phyloP scores from a whole-genome alignment of 2,329 filamentous ascomycete species.

The Tolypocladium album region DNA sequence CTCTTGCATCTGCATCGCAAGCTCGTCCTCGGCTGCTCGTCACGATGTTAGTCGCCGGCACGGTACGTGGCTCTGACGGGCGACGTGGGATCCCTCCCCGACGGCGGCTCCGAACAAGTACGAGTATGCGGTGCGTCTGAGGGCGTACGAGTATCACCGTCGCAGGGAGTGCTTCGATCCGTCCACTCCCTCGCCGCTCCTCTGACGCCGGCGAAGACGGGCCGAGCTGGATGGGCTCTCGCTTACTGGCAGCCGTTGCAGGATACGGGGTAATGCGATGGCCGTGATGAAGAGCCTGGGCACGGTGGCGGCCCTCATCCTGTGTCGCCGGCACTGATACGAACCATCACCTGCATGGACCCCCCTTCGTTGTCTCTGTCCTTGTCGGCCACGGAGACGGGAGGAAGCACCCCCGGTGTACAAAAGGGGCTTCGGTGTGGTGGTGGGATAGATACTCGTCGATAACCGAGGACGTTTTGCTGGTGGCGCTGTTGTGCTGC shows the following conservation, averaged over 20 bases:
- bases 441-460: background rate
- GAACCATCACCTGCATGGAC: background rate
- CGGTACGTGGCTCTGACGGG: background rate
- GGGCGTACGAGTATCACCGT: background rate
- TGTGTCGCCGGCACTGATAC: background rate
- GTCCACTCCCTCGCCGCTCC: background rate
- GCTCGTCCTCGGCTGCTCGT: background rate
- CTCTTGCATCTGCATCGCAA: background rate
- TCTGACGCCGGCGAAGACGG: background rate
- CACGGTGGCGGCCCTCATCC: background rate
- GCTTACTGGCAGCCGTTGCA: background rate
- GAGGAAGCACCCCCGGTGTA: background rate
- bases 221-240: background rate
- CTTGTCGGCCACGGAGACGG: background rate
- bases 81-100: background rate
- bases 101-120: background rate
- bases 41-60: background rate
- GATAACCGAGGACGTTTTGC: background rate
- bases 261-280: background rate
- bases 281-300: background rate
- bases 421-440: background rate
- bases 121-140: background rate
- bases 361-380: background rate
- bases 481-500: background rate
- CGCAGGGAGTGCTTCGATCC: too few relatives aligned